Evolutionary conservation across 208 protist species (phyloP), one percentile per base, ranked within the genome.

Genomic region (Leptomonas seymouri): DNA sequence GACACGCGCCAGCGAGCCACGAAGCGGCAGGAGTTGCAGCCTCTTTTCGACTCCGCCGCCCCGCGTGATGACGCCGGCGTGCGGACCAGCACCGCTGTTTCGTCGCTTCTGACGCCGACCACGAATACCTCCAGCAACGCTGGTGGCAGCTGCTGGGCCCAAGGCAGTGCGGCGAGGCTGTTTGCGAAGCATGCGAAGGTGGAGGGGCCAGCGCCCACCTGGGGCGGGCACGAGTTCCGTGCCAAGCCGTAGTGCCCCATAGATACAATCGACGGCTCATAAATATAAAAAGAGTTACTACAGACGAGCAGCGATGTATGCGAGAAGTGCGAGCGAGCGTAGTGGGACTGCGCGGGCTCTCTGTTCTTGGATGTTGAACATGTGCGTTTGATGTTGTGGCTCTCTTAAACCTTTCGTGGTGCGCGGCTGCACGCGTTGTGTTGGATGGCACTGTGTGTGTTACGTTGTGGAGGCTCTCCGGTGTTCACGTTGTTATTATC

Each of bases 1-100:
- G 82, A 90, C 21, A 91, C 86, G 20, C 86, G 81, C 15, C 86
- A 93, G 70, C 80, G 86, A 7, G 86, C 86, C 27, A 91, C 87
- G 21, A 92, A 91, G 81, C 59, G 67, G 67, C 71, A 81, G 39
- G 72, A 76, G 18, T 28, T 80, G 60, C 62, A 80, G 67, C 39
- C 64, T 28, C 58, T 70, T 16, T 45, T 77, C 15, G 58, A 67
- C 45, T 41, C 71, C 27, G 49, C 20, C 12, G 57, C 5, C 12
- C 18, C 56, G 45, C 46, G 31, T 18, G 31, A 57, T 11, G 46
- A 51, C 36, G 18, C 21, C 7, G 39, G 28, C 31, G 41, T 8
- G 25, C 27, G 63, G n/a, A 49, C 39, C 34, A 53, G 9, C 31
- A 49, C 49, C 9, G 60, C 68, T 3, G 34, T 9, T 39, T 39